A percentile compares a stretch with the other conserved stretches of the same genome.
Evolutionary conservation across 1,284 basidiomycete species (phyloP).

Genomic region (Malassezia japonica): DNA sequence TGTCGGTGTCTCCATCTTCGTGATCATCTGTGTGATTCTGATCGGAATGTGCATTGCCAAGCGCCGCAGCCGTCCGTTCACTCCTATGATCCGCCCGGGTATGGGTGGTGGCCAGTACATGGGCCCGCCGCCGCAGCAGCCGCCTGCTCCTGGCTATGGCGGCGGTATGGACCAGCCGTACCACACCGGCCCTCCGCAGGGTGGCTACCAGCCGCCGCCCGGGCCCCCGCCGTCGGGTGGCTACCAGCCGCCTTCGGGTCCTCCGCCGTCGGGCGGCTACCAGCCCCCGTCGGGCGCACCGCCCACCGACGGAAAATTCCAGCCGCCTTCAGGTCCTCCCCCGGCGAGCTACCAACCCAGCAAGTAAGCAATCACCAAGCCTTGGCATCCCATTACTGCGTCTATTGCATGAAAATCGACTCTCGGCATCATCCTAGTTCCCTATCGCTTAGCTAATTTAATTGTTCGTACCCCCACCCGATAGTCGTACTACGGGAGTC

Average conservation of each 20-base stretch:
- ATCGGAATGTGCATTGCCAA: slow-evolving; percentile 2
- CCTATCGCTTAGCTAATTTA: no score
- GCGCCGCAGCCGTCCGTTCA: slow-evolving; percentile 7
- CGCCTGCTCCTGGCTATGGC: neutral
- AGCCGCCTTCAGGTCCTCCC: neutral
- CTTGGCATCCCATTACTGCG: no score
- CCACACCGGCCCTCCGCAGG: neutral
- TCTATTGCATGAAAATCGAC: no score
- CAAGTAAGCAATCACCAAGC: no score
- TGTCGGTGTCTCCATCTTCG: slow-evolving; percentile 6
- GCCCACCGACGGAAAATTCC: neutral
- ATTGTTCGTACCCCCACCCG: no score
- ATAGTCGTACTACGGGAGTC: no score
- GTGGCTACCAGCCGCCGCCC: slow-evolving; percentile 1
- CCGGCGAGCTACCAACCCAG: neutral
- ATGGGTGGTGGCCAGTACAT: neutral
- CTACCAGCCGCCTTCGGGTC: neutral
- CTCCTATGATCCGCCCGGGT: slow-evolving; percentile 3
- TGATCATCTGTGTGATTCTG: neutral
- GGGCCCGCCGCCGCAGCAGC: slow-evolving; percentile 5
- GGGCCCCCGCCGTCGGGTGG: neutral
- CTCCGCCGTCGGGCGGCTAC: neutral
- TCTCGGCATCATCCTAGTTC: no score
- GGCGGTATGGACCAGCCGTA: neutral
- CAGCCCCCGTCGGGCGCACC: slow-evolving; percentile 10